Evolutionary conservation across 164 flowering plant species (phyloP).

Genomic region (Liriodendron chinense): DNA sequence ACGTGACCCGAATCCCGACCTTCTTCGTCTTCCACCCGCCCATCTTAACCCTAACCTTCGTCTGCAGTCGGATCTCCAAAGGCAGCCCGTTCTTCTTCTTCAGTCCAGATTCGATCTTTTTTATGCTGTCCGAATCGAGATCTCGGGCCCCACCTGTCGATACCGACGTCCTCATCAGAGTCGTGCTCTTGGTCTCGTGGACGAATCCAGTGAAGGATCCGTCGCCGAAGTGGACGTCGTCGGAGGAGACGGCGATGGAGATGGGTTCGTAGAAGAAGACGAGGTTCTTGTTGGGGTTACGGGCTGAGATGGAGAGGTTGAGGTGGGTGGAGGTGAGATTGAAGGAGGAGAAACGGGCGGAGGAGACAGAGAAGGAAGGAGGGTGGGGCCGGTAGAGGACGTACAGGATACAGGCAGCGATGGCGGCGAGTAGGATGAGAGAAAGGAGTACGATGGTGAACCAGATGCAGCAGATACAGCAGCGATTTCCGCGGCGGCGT

Average conservation of each 20-base stretch:
- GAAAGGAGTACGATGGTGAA: slow-evolving; percentile 37
- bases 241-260: slow-evolving; percentile 32
- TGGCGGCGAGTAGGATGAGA: slow-evolving; percentile 45
- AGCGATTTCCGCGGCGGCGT: slow-evolving; percentile 50
- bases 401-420: slow-evolving; percentile 52
- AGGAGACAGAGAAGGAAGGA: slow-evolving; percentile 61
- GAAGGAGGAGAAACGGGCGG: slow-evolving; percentile 53
- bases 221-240: slow-evolving; percentile 31
- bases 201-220: slow-evolving; percentile 27
- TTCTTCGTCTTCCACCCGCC: slow-evolving; percentile 57
- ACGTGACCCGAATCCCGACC: slow-evolving; percentile 53
- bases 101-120: slow-evolving; percentile 36
- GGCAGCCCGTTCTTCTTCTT: slow-evolving; percentile 56
- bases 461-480: slow-evolving; percentile 62
- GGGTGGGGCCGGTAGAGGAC: slow-evolving; percentile 77
- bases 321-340: slow-evolving; percentile 50
- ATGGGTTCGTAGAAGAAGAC: slow-evolving; percentile 46
- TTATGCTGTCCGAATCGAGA: slow-evolving; percentile 27
- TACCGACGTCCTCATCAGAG: slow-evolving; percentile 29
- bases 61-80: slow-evolving; percentile 50
- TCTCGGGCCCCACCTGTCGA: slow-evolving; percentile 10
- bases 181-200: slow-evolving; percentile 43
- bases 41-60: slow-evolving; percentile 66
- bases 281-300: slow-evolving; percentile 69
- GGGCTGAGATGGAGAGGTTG: slow-evolving; percentile 46